Conservation (phyloP, 306 rosid species). For the Gillenia trifoliata region DNA sequence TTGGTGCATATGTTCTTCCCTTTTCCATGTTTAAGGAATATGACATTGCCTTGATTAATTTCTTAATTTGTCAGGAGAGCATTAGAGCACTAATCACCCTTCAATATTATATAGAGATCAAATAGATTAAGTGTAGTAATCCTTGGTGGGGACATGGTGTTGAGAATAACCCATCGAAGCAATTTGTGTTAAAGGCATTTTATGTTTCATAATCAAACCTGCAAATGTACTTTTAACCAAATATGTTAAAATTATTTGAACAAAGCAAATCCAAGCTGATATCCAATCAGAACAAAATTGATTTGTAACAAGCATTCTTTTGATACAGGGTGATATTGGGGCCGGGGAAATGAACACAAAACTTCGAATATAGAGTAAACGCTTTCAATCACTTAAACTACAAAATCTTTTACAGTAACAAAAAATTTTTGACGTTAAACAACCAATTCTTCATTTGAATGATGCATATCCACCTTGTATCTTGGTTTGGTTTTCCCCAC, state of each 20-base stretch:
- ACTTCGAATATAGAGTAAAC: too few relatives aligned
- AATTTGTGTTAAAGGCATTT: neutral
- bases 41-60: neutral
- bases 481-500: slow-evolving; percentile 12
- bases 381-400: too few relatives aligned
- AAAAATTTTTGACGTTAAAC: neutral
- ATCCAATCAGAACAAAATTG: neutral
- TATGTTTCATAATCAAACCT: neutral
- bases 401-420: too few relatives aligned
- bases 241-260: neutral
- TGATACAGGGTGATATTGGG: neutral
- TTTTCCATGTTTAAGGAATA: neutral
- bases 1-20: neutral
- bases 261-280: neutral
- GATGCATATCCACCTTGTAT: slow-evolving; percentile 13
- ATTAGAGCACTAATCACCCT: neutral
- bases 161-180: neutral
- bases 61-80: neutral
- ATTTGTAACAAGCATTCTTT: neutral
- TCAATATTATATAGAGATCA: neutral
- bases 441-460: neutral
- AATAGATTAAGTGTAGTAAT: neutral
- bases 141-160: neutral
- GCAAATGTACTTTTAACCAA: slow-evolving; percentile 11
- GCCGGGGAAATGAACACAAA: too few relatives aligned